Percentiles rank a stretch among this genome's conserved stretches.
Conservation (phyloP, 257 asterid species). For the Solanum microdontum region DNA sequence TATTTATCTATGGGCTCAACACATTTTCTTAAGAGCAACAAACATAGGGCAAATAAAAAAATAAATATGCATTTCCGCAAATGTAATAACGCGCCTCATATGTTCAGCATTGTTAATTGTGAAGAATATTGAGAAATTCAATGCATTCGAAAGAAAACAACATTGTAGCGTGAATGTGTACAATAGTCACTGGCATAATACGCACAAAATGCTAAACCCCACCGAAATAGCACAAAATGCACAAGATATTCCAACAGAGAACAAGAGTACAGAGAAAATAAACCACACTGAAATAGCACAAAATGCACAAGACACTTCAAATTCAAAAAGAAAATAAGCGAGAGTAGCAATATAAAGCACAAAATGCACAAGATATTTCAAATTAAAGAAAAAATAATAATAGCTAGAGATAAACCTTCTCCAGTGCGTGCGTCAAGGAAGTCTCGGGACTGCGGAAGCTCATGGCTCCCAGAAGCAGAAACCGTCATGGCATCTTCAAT, state of each 20-base stretch:
- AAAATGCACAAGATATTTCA: neutral
- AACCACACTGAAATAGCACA: neutral
- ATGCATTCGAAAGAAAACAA: neutral
- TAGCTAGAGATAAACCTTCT: constrained; percentile 21
- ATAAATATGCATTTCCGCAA: neutral
- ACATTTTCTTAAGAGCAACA: neutral
- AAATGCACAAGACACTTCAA: neutral
- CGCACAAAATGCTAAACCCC: neutral
- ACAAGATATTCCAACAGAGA: neutral
- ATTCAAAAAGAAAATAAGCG: neutral
- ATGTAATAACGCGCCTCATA: neutral
- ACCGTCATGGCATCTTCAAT: constrained; percentile 22
- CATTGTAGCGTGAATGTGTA: neutral
- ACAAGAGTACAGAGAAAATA: neutral
- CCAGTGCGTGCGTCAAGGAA: constrained; percentile 54
- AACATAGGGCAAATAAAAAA: neutral
- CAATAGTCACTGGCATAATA: neutral
- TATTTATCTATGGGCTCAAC: neutral
- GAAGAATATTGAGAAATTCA: neutral
- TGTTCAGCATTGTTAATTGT: neutral
- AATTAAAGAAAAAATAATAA: neutral
- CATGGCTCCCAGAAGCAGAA: constrained; percentile 23
- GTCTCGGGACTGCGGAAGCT: constrained; percentile 34
- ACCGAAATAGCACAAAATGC: neutral
- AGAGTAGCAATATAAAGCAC: neutral